Conservation (phyloP, 108 stramenopile genomes). For the Discostella pseudostelligera region DNA sequence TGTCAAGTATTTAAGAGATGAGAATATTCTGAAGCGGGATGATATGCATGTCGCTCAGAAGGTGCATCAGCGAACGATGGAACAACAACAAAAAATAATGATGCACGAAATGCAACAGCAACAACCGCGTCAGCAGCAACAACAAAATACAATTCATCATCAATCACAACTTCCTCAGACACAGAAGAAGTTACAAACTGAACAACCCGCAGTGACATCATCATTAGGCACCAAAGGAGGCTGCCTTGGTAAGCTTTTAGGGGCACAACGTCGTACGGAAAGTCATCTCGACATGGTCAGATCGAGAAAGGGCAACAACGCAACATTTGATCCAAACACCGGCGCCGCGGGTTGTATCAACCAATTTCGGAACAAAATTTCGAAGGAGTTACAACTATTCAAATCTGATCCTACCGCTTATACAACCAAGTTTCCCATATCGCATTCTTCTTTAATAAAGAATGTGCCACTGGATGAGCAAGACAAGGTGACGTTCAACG, state of each 20-base stretch:
- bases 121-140: constrained; percentile 12
- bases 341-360: constrained; percentile 43
- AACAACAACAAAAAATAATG: constrained; percentile 24
- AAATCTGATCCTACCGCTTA: constrained; percentile 19
- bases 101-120: constrained; percentile 27
- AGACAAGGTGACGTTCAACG: constrained; percentile 77
- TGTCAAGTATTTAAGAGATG: constrained; percentile 51
- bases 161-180: constrained; percentile 1
- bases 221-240: constrained; percentile 51
- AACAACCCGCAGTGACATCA: constrained; percentile 7
- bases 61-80: constrained; percentile 30
- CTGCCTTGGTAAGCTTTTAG: constrained; percentile 73
- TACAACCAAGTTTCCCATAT: constrained; percentile 26
- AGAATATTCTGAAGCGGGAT: constrained; percentile 24
- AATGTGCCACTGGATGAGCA: constrained; percentile 40
- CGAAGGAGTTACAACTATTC: constrained; percentile 29
- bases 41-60: constrained; percentile 29
- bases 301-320: constrained; percentile 15
- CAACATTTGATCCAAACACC: constrained; percentile 8
- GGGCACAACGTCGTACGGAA: constrained; percentile 70
- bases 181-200: constrained; percentile 3
- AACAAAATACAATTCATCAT: constrained; percentile 20
- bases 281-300: constrained; percentile 56
- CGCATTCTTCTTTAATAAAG: constrained; percentile 19
- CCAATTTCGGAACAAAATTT: constrained; percentile 32